Evolutionary conservation across 2,329 filamentous ascomycete genomes (phyloP).

Genomic region (Emergomyces orientalis): DNA sequence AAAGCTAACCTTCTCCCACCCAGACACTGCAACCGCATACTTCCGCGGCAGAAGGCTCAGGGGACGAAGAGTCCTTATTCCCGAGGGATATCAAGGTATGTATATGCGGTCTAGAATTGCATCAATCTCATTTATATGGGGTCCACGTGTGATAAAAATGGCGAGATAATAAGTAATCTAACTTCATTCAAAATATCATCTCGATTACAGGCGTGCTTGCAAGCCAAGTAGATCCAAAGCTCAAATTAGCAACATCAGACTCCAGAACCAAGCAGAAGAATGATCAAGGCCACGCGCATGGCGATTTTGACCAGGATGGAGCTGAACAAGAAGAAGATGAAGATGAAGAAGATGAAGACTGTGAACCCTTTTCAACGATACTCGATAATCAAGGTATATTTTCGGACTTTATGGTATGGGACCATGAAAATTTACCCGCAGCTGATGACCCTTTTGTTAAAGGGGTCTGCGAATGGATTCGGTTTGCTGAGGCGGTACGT

Average conservation of each 20-base stretch:
- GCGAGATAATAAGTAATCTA: neutral
- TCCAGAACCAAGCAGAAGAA: neutral
- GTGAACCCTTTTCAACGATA: conserved; percentile 43
- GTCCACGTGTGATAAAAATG: no score
- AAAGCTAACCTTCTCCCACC: conserved; percentile 5
- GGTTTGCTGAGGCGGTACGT: conserved; percentile 58
- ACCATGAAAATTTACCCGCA: conserved; percentile 60
- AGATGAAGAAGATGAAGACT: conserved; percentile 38
- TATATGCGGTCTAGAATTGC: neutral
- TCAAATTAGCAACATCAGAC: conserved; percentile 17
- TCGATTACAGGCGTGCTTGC: conserved; percentile 48
- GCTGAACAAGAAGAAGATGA: conserved; percentile 42
- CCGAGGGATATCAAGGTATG: conserved; percentile 57
- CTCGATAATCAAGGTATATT: conserved; percentile 60
- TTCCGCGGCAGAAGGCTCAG: conserved; percentile 73
- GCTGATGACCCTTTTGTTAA: conserved; percentile 62
- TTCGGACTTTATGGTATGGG: conserved; percentile 72
- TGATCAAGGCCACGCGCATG: neutral
- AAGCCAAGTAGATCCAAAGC: conserved; percentile 36
- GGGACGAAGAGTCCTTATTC: conserved; percentile 57
- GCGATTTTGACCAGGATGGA: conserved; percentile 9
- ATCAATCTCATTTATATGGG: neutral
- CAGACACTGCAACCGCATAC: conserved; percentile 48
- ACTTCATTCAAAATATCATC: neutral
- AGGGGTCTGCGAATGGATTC: conserved; percentile 71